Conservation (phyloP, 495 filamentous ascomycete genomes). For the Eremomyces bilateralis region DNA sequence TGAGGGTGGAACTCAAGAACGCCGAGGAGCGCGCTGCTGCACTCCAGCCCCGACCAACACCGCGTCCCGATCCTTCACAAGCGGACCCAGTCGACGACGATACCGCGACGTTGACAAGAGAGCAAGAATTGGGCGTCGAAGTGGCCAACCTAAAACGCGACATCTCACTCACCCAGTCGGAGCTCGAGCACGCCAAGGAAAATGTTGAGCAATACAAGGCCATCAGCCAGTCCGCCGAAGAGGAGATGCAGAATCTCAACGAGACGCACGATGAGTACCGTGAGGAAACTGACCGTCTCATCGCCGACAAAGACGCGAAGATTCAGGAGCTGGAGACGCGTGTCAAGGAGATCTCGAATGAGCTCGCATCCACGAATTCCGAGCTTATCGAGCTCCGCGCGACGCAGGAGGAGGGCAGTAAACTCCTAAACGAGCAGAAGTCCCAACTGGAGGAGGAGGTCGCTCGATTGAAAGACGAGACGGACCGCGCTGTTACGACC, state of each 20-base stretch:
- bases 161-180: constrained; percentile 49
- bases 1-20: constrained; percentile 65
- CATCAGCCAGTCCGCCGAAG: constrained; percentile 77
- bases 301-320: constrained; percentile 50
- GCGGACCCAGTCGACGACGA: constrained; percentile 22
- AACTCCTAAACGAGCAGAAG: constrained; percentile 62
- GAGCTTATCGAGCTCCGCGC: constrained; percentile 61
- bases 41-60: constrained; percentile 50
- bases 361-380: constrained; percentile 55
- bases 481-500: constrained; percentile 51
- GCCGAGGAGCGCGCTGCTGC: constrained; percentile 68
- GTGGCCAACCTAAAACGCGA: constrained; percentile 65
- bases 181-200: constrained; percentile 56
- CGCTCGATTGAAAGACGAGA: constrained; percentile 63
- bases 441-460: constrained; percentile 50
- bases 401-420: constrained; percentile 49
- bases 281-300: constrained; percentile 53
- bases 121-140: constrained; percentile 67
- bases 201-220: constrained; percentile 71
- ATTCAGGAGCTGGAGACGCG: constrained; percentile 63
- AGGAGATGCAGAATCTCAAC: constrained; percentile 57
- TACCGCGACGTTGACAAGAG: constrained; percentile 31
- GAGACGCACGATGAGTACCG: constrained; percentile 70
- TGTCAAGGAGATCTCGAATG: constrained; percentile 56
- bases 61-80: constrained; percentile 23